phyloP scores from a whole-genome alignment of 805 yeast genomes.

The Kodamaea laetipori region DNA sequence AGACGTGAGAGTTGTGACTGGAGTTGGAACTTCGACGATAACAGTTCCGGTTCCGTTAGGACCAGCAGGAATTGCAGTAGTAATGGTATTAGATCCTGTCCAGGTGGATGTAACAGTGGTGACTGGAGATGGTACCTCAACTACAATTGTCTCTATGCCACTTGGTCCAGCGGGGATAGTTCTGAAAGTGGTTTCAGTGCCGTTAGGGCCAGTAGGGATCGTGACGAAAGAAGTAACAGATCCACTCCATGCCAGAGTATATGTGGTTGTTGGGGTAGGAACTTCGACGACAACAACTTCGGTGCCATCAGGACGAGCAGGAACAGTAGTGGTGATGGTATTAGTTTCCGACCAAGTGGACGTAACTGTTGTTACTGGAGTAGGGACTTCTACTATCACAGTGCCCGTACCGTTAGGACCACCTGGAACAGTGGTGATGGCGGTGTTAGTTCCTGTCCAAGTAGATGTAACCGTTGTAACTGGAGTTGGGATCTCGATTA shows the following conservation, averaged over 20 bases:
- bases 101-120: slow-evolving; percentile 12
- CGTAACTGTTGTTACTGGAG: slow-evolving; percentile 12
- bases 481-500: slow-evolving; percentile 19
- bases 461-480: slow-evolving; percentile 13
- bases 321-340: slow-evolving; percentile 8
- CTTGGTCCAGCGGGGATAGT: slow-evolving; percentile 12
- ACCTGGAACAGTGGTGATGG: slow-evolving; percentile 10
- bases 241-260: neutral
- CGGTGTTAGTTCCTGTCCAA: slow-evolving; percentile 13
- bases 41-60: slow-evolving; percentile 15
- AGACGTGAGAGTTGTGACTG: slow-evolving; percentile 10
- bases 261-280: slow-evolving; percentile 7
- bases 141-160: slow-evolving; percentile 14
- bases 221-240: slow-evolving; percentile 9
- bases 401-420: slow-evolving; percentile 13
- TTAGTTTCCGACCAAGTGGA: slow-evolving; percentile 17
- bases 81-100: slow-evolving; percentile 11
- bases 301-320: slow-evolving; percentile 12
- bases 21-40: slow-evolving; percentile 14
- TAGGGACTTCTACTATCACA: slow-evolving; percentile 17
- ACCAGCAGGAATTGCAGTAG: slow-evolving; percentile 10
- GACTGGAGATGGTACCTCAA: slow-evolving; percentile 17
- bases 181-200: slow-evolving; percentile 8
- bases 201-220: slow-evolving; percentile 11
- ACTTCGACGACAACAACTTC: slow-evolving; percentile 13